These are phyloP conservation scores for Aureobasidium subglaciale DNA, from an alignment of 2,329 filamentous ascomycete species.

Conservation along the genomic window DNA sequence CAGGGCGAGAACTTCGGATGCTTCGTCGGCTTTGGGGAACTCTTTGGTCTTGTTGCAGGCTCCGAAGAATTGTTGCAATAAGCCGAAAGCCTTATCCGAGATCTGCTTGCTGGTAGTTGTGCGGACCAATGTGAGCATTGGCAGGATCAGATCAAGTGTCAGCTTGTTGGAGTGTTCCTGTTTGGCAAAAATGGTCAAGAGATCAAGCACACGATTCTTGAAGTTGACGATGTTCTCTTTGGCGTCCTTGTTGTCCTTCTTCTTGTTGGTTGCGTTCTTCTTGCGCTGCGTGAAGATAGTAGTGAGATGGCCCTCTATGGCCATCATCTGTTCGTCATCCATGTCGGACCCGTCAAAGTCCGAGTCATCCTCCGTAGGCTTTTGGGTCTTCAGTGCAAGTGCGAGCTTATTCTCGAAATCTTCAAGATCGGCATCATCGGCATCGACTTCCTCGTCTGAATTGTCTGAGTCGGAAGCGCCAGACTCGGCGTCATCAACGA, in stretches of 20 bases:
- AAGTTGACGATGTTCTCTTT: conserved; percentile 87
- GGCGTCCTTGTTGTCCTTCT: conserved; percentile 79
- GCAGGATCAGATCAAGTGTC: conserved; percentile 63
- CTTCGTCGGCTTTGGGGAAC: conserved; percentile 36
- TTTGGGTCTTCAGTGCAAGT: conserved; percentile 62
- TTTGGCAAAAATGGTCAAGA: conserved; percentile 78
- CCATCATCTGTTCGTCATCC: conserved; percentile 94
- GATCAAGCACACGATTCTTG: conserved; percentile 86
- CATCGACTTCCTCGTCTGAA: conserved; percentile 26
- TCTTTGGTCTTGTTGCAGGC: conserved; percentile 46
- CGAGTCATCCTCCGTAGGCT: conserved; percentile 51
- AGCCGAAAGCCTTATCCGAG: conserved; percentile 62
- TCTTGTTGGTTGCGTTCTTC: conserved; percentile 58
- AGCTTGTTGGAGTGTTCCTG: conserved; percentile 64
- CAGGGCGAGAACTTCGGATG: conserved; percentile 46
- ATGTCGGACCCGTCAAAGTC: conserved; percentile 66
- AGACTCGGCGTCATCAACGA: conserved; percentile 22
- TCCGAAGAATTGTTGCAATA: conserved; percentile 66
- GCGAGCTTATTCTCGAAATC: conserved; percentile 70
- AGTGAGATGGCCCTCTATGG: conserved; percentile 71
- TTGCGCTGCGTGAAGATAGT: conserved; percentile 77
- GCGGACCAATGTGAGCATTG: conserved; percentile 68
- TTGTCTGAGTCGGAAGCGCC: conserved; percentile 15
- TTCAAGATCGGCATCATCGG: conserved; percentile 47
- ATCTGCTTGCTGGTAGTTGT: conserved; percentile 72